These are phyloP conservation scores for Fremontodendron californicum DNA, from an alignment of 345 rosid genomes.

Conservation along the genomic window DNA sequence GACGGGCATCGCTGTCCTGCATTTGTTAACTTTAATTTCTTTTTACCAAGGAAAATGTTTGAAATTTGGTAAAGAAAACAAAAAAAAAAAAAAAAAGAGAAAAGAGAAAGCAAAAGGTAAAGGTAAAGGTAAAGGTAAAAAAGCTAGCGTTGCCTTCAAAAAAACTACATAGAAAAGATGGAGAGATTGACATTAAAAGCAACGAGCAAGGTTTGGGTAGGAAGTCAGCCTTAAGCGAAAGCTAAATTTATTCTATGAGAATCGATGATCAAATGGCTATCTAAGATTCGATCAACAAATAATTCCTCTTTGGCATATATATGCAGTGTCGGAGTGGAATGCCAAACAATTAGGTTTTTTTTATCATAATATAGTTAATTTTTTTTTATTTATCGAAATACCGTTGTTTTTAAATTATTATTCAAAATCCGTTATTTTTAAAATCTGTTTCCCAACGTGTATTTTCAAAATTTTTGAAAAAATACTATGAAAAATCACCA, in stretches of 20 bases:
- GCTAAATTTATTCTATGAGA: background rate
- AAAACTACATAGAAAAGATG: background rate
- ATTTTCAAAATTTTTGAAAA: too few relatives aligned
- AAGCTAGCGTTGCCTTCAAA: background rate
- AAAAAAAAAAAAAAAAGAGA: too few relatives aligned
- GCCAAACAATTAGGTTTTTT: background rate
- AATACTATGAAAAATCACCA: too few relatives aligned
- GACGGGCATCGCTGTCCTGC: background rate
- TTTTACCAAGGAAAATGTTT: background rate
- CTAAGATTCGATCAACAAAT: background rate
- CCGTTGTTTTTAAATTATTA: too few relatives aligned
- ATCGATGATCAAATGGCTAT: background rate
- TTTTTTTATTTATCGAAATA: too few relatives aligned
- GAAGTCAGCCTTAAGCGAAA: background rate
- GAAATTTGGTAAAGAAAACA: background rate
- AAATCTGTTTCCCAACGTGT: too few relatives aligned
- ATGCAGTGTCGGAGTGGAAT: too few relatives aligned
- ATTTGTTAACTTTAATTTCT: background rate
- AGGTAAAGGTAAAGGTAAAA: background rate
- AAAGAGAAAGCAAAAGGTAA: too few relatives aligned
- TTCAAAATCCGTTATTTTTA: too few relatives aligned
- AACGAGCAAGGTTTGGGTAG: background rate
- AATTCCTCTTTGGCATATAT: too few relatives aligned
- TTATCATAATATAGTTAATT: too few relatives aligned
- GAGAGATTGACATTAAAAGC: background rate